A percentile compares a stretch with the other conserved stretches of the same genome.
These are phyloP conservation scores for Phaffia australis DNA, from an alignment of 768 basidiomycete species.

Conservation along the genomic window DNA sequence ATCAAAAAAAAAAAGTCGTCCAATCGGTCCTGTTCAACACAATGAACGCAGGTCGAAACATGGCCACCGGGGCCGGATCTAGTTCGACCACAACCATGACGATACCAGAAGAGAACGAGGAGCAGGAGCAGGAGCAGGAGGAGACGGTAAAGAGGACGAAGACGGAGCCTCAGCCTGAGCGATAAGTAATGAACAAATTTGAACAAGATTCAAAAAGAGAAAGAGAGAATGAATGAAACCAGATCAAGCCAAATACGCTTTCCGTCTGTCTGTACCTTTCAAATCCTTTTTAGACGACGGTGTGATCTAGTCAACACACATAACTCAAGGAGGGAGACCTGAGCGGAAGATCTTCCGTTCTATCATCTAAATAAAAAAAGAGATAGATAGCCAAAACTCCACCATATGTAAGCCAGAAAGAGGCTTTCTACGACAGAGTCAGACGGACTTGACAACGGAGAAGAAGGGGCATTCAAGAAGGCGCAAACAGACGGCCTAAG, in stretches of 20 bases:
- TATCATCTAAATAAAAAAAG: too few species aligned
- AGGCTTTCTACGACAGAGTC: too few species aligned
- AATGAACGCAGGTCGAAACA: slow-evolving; percentile 16
- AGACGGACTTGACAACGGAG: too few species aligned
- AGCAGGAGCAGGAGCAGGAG: background rate
- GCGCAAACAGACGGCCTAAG: background rate
- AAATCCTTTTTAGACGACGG: background rate
- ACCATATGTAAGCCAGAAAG: too few species aligned
- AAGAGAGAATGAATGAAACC: background rate
- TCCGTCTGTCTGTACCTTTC: background rate
- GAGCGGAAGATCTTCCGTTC: too few species aligned
- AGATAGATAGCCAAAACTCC: too few species aligned
- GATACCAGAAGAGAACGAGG: background rate
- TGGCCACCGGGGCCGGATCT: slow-evolving; percentile 6
- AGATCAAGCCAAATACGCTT: slow-evolving; percentile 9
- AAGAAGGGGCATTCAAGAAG: too few species aligned
- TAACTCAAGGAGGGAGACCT: too few species aligned
- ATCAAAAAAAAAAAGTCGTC: slow-evolving; percentile 1
- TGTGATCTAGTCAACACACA: too few species aligned
- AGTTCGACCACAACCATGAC: background rate
- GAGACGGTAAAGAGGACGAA: slow-evolving; percentile 1
- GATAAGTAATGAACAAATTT: background rate
- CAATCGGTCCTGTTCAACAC: slow-evolving; percentile 18
- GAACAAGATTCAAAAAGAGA: background rate
- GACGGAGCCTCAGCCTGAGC: background rate